Evolutionary conservation across 805 yeast genomes (phyloP).

Genomic region (Saccharomyces mikatae): DNA sequence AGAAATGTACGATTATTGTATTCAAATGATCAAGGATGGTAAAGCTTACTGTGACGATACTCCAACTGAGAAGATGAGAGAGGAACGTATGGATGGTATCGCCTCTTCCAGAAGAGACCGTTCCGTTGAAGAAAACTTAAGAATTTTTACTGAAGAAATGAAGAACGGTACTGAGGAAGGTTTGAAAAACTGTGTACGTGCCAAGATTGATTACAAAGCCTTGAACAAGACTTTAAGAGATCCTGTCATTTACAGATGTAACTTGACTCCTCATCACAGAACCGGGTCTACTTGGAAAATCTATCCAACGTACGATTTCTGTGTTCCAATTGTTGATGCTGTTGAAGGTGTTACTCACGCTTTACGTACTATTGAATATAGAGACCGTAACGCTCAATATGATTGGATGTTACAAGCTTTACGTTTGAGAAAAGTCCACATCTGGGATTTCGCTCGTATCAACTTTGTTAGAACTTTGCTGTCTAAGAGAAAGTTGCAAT

Average conservation of each 20-base stretch:
- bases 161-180: slow-evolving; percentile 90
- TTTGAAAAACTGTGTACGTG: slow-evolving; percentile 85
- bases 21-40: slow-evolving; percentile 86
- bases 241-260: slow-evolving; percentile 96
- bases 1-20: slow-evolving; percentile 78
- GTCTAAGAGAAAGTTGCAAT: slow-evolving; percentile 95
- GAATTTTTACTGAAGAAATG: slow-evolving; percentile 85
- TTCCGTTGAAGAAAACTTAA: slow-evolving; percentile 83
- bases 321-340: slow-evolving; percentile 94
- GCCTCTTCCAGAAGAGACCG: slow-evolving; percentile 89
- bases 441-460: slow-evolving; percentile 97
- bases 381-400: slow-evolving; percentile 97
- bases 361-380: slow-evolving; percentile 93
- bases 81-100: slow-evolving; percentile 96
- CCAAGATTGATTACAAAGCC: slow-evolving; percentile 88
- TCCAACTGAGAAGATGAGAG: slow-evolving; percentile 90
- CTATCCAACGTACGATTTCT: slow-evolving; percentile 98
- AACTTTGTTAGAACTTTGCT: slow-evolving; percentile 92
- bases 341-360: slow-evolving; percentile 97
- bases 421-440: slow-evolving; percentile 80
- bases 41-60: slow-evolving; percentile 98
- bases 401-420: slow-evolving; percentile 88
- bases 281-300: slow-evolving; percentile 90
- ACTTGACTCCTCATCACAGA: slow-evolving; percentile 95
- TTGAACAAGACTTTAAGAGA: slow-evolving; percentile 93